A percentile compares a stretch with the other conserved stretches of the same genome.
phyloP scores from a whole-genome alignment of 1,284 basidiomycete genomes.

The Polyporus tsugae region DNA sequence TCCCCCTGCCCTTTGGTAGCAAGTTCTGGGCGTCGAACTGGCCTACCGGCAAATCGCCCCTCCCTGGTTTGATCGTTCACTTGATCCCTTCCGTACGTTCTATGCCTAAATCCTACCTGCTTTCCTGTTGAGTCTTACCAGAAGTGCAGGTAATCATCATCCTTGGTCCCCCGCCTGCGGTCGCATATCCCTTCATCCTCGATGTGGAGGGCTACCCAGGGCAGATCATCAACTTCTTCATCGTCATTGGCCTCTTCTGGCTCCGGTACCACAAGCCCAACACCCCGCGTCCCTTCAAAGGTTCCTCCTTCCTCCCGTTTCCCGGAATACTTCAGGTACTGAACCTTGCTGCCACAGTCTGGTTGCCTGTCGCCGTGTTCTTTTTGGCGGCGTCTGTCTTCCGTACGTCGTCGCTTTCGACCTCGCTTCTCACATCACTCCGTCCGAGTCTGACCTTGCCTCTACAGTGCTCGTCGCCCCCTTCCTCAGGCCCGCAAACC shows the following conservation, averaged over 20 bases:
- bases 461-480: conserved; percentile 60
- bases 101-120: conserved; percentile 42
- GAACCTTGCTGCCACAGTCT: conserved; percentile 46
- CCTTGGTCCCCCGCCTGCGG: conserved; percentile 64
- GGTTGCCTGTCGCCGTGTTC: conserved; percentile 64
- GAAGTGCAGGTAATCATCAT: conserved; percentile 59
- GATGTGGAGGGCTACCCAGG: conserved; percentile 65
- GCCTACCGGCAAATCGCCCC: conserved; percentile 66
- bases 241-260: conserved; percentile 66
- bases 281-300: conserved; percentile 62
- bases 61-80: conserved; percentile 66
- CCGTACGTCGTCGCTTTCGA: conserved; percentile 43
- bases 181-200: conserved; percentile 74
- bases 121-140: neutral
- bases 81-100: conserved; percentile 59
- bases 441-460: neutral
- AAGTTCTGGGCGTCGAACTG: conserved; percentile 72
- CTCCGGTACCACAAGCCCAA: conserved; percentile 60
- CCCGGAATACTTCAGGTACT: neutral
- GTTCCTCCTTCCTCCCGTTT: conserved; percentile 29
- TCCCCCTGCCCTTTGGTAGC: conserved; percentile 66
- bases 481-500: conserved; percentile 61
- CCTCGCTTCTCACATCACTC: neutral
- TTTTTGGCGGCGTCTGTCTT: conserved; percentile 62
- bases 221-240: conserved; percentile 65